Evolutionary conservation across 768 basidiomycete species (phyloP).

Genomic region (Termitomyces heimii): DNA sequence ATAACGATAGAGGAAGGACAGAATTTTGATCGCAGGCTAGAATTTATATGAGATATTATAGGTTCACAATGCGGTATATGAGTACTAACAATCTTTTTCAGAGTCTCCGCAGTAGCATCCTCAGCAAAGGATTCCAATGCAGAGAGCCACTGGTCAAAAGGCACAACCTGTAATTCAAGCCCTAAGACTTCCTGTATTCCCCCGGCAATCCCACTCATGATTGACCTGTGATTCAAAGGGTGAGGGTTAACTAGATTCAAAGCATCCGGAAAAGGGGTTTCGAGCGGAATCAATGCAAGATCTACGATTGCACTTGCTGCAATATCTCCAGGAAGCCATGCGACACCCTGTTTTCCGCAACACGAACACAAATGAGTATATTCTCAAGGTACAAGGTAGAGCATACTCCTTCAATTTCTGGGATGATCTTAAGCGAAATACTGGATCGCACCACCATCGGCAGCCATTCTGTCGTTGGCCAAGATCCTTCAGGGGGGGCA

Average conservation of each 20-base stretch:
- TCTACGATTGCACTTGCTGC: neutral
- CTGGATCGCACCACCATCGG: slow-evolving; percentile 32
- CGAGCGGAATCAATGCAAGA: no score
- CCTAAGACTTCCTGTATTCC: neutral
- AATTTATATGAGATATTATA: neutral
- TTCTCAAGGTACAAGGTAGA: neutral
- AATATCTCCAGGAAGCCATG: neutral
- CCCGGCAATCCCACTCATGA: neutral
- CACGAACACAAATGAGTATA: neutral
- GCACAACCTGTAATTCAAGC: neutral
- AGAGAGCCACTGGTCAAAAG: neutral
- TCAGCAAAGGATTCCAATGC: neutral
- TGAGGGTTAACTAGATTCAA: neutral
- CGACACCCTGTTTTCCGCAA: neutral
- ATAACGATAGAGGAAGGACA: neutral
- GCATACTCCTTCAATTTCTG: slow-evolving; percentile 10
- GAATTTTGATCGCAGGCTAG: neutral
- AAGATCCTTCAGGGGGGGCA: slow-evolving; percentile 29
- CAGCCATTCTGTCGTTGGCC: slow-evolving; percentile 40
- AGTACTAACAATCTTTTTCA: neutral
- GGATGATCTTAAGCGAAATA: slow-evolving; percentile 19
- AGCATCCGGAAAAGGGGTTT: neutral
- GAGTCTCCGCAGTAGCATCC: neutral
- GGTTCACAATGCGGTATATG: neutral
- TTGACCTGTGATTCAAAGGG: neutral